These are phyloP conservation scores for Spencermartinsiella europaea DNA, from an alignment of 805 yeast genomes.

Conservation along the genomic window DNA sequence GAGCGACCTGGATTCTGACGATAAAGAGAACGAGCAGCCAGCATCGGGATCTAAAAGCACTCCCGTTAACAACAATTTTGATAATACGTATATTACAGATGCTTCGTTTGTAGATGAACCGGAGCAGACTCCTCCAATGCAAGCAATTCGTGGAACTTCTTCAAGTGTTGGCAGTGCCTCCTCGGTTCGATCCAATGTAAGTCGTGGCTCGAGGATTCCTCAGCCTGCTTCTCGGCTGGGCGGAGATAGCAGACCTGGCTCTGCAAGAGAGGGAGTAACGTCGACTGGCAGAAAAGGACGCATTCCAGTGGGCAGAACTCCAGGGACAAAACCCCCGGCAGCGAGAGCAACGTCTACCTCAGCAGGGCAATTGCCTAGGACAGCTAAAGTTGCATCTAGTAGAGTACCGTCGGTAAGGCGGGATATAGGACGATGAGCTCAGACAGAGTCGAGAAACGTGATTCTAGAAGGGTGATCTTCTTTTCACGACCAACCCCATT, in stretches of 20 bases:
- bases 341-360: neutral
- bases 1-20: neutral
- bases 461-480: too few relatives aligned
- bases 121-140: conserved; percentile 1
- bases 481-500: too few relatives aligned
- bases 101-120: conserved; percentile 32
- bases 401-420: too few relatives aligned
- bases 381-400: too few relatives aligned
- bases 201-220: neutral
- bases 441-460: too few relatives aligned
- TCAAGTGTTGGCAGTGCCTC: neutral
- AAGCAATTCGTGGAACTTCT: neutral
- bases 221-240: neutral
- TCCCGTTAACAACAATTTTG: conserved; percentile 14
- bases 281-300: neutral
- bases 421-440: neutral
- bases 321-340: neutral
- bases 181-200: neutral
- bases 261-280: neutral
- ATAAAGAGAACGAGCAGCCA: conserved; percentile 2
- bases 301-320: neutral
- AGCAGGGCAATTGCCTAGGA: too few relatives aligned
- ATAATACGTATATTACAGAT: conserved; percentile 30
- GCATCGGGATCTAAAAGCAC: conserved; percentile 2
- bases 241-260: too few relatives aligned